Percentiles rank a stretch among this genome's conserved stretches.
Evolutionary conservation across 2,329 filamentous ascomycete species (phyloP).

Genomic region (Diaporthe ilicicola): DNA sequence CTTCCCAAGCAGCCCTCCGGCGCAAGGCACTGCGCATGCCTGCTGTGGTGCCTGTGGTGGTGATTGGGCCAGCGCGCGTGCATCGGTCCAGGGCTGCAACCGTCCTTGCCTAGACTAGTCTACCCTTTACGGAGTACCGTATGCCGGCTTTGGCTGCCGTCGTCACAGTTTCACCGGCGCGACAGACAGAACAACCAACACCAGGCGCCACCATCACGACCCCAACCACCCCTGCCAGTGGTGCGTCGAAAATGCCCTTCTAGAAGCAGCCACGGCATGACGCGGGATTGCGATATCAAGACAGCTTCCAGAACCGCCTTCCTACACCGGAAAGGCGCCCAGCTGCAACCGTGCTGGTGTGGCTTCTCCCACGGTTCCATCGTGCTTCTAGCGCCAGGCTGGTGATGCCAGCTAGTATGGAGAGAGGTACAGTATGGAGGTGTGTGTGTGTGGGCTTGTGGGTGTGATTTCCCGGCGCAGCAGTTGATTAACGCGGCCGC

Average conservation of each 20-base stretch:
- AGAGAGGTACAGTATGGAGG: not conserved
- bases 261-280: slow-evolving; percentile 6
- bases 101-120: too few species aligned
- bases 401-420: not conserved
- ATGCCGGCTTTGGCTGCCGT: slow-evolving; percentile 23
- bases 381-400: slow-evolving; percentile 23
- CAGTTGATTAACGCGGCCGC: not conserved
- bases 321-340: slow-evolving; percentile 27
- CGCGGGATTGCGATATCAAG: slow-evolving; percentile 15
- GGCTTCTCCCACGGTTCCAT: slow-evolving; percentile 18
- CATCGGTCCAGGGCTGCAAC: not conserved
- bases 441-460: slow-evolving; percentile 2
- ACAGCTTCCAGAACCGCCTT: slow-evolving; percentile 15
- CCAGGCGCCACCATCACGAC: not conserved
- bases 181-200: not conserved
- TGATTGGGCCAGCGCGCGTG: not conserved
- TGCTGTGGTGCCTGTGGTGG: not conserved
- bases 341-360: not conserved
- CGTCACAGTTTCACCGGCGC: slow-evolving; percentile 17
- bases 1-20: not conserved
- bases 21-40: slow-evolving; percentile 1
- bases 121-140: not conserved
- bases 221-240: not conserved
- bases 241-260: slow-evolving; percentile 1
- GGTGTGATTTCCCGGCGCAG: slow-evolving; percentile 16